phyloP scores from a whole-genome alignment of 768 basidiomycete genomes.

The Collybia nuda region DNA sequence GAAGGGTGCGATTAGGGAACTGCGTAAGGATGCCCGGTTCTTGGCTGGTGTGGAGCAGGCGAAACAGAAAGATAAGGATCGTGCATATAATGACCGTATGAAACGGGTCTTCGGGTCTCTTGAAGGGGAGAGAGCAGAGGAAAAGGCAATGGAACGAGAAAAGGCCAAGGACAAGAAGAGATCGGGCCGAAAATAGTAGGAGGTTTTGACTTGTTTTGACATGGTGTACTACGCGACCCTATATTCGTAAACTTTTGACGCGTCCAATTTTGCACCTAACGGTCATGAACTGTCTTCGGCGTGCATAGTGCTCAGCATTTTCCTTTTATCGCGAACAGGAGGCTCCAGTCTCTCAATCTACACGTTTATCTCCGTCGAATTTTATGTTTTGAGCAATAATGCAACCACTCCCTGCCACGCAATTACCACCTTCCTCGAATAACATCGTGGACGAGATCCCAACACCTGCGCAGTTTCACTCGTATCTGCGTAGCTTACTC shows the following conservation, averaged over 20 bases:
- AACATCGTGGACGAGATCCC: too few species aligned
- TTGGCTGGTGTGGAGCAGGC: conserved; percentile 85
- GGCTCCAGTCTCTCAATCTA: too few species aligned
- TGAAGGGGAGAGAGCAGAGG: conserved; percentile 89
- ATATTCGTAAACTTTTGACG: conserved; percentile 1
- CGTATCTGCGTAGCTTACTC: too few species aligned
- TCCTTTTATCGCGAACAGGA: too few species aligned
- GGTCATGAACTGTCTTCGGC: too few species aligned
- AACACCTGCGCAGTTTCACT: too few species aligned
- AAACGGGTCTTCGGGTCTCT: conserved; percentile 75
- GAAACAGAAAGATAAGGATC: conserved; percentile 84
- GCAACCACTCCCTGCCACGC: too few species aligned
- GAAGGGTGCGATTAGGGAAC: conserved; percentile 95
- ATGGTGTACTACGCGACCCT: neutral
- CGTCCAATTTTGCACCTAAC: neutral
- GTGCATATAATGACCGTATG: conserved; percentile 77
- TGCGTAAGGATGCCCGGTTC: conserved; percentile 94
- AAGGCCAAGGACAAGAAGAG: conserved; percentile 76
- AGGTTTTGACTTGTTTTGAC: conserved; percentile 3
- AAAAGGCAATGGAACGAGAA: conserved; percentile 88
- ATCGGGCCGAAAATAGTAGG: conserved; percentile 65
- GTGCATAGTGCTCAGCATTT: too few species aligned
- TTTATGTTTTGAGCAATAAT: too few species aligned
- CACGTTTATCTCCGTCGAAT: too few species aligned
- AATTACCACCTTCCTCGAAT: too few species aligned